Evolutionary conservation across 2,329 filamentous ascomycete genomes (phyloP).

Genomic region (Diaporthe caulivora): DNA sequence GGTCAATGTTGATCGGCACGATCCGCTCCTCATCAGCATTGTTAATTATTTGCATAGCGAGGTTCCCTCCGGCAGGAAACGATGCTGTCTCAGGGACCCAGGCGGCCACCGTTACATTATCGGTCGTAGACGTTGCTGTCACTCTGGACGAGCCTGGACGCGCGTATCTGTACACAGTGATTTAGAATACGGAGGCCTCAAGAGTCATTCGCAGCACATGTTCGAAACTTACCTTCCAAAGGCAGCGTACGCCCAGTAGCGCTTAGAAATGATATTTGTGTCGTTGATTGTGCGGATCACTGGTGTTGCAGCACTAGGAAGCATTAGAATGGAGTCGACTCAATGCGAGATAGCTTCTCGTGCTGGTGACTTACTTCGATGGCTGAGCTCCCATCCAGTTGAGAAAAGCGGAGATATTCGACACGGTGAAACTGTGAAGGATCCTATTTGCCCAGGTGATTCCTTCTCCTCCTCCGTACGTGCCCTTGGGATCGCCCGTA

Average conservation of each 20-base stretch:
- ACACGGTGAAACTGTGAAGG: slow-evolving; percentile 32
- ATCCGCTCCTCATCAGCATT: slow-evolving; percentile 28
- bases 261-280: slow-evolving; percentile 32
- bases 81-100: slow-evolving; percentile 21
- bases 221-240: slow-evolving; percentile 24
- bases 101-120: slow-evolving; percentile 31
- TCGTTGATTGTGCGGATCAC: slow-evolving; percentile 31
- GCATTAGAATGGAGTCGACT: background rate
- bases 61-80: slow-evolving; percentile 34
- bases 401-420: slow-evolving; percentile 38
- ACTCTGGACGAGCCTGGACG: slow-evolving; percentile 35
- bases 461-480: slow-evolving; percentile 30
- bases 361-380: slow-evolving; percentile 1
- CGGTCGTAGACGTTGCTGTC: slow-evolving; percentile 26
- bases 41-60: slow-evolving; percentile 40
- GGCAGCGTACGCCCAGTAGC: slow-evolving; percentile 35
- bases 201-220: background rate
- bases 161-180: slow-evolving; percentile 26
- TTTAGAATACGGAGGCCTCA: background rate
- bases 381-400: slow-evolving; percentile 39
- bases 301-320: slow-evolving; percentile 18
- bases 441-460: slow-evolving; percentile 37
- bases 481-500: slow-evolving; percentile 34
- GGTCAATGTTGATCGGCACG: slow-evolving; percentile 23
- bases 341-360: background rate